Percentiles rank a stretch among this genome's conserved stretches.
These are phyloP conservation scores for Friedmanniomyces endolithicus DNA, from an alignment of 495 filamentous ascomycete species.

Conservation along the genomic window DNA sequence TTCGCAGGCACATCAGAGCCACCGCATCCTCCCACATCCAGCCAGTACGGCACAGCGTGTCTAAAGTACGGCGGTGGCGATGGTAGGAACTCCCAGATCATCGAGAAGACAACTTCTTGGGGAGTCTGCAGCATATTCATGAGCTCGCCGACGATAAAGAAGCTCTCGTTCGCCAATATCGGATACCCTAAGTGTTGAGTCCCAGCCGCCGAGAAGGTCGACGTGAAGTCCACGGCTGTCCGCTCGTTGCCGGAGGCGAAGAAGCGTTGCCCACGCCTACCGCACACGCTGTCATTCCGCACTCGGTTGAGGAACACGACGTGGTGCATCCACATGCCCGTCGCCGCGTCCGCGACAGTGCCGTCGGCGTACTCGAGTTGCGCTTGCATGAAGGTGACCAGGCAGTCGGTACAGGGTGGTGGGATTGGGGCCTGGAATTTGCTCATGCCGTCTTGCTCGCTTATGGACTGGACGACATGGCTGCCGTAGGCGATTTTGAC, in stretches of 20 bases:
- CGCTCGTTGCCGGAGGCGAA: conserved; percentile 19
- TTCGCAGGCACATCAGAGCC: conserved; percentile 1
- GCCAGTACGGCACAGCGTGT: conserved; percentile 6
- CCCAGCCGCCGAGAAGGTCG: not conserved
- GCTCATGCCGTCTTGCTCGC: conserved; percentile 4
- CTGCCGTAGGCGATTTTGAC: not conserved
- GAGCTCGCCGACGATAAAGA: conserved; percentile 9
- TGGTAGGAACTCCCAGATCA: conserved; percentile 14
- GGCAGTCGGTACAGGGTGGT: conserved; percentile 3
- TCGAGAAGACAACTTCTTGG: conserved; percentile 6
- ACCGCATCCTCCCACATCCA: conserved; percentile 12
- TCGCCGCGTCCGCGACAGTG: conserved; percentile 11
- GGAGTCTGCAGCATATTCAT: conserved; percentile 11
- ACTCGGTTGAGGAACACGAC: conserved; percentile 6
- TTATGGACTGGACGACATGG: not conserved
- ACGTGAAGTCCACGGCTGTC: conserved; percentile 7
- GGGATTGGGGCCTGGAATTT: not conserved
- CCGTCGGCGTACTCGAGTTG: conserved; percentile 14
- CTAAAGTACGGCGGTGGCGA: conserved; percentile 4
- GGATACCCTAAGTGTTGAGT: conserved; percentile 7
- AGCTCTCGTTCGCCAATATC: not conserved
- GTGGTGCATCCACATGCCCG: conserved; percentile 19
- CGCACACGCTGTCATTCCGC: not conserved
- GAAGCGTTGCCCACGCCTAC: conserved; percentile 1
- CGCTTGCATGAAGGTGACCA: conserved; percentile 9